Base-by-base conservation (phyloP, 169 alveolate genomes). In the Plasmodium coatneyi region DNA sequence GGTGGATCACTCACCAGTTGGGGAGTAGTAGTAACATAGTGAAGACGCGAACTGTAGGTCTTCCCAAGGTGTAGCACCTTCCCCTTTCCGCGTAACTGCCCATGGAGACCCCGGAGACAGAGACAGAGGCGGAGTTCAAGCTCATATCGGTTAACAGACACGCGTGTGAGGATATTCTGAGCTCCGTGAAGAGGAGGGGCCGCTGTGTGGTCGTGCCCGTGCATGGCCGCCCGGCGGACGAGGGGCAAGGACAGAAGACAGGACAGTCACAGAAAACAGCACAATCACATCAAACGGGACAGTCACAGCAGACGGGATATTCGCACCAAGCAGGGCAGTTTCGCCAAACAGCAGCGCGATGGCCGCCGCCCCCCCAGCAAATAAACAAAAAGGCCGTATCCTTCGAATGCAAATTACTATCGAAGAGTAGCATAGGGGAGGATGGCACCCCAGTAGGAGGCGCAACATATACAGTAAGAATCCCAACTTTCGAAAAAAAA, bases 121-220 rank as follows among this genome's bases (percentile, higher is more conserved):
- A 49, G 60, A 12, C 0, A 16, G 60, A 49, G 60, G 2, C 16
- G 1, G 80, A 86, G 6, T 74, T 74, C 80, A 66, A 84, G 16
- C 54, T 86, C 19, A 86, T 86, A 74, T 86, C 84, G 43, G 56
- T 86, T 28, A 86, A 86, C 19, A 34, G 70, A 43, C n/a, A 28
- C 30, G 93, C 86, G 10, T 86, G 93, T 19, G 93, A 86, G 19
- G 39, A 49, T 12, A 10, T 86, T 7, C 66, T n/a, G 66, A 76
- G 46, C 9, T 22, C 30, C 5, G 28, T 76, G 41, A 28, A 54
- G 12, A 74, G 28, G 43, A 86, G 84, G 66, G 14, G 56, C 28
- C 70, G 30, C 60, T 66, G 36, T 41, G 80, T 76, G 16, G 74
- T 3, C 19, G 52, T 72, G 12, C 54, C 93, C 0, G 16, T 86